Evolutionary conservation across 1,284 basidiomycete species (phyloP), one percentile per base, ranked within the genome.

Genomic region (Malassezia cuniculi): DNA sequence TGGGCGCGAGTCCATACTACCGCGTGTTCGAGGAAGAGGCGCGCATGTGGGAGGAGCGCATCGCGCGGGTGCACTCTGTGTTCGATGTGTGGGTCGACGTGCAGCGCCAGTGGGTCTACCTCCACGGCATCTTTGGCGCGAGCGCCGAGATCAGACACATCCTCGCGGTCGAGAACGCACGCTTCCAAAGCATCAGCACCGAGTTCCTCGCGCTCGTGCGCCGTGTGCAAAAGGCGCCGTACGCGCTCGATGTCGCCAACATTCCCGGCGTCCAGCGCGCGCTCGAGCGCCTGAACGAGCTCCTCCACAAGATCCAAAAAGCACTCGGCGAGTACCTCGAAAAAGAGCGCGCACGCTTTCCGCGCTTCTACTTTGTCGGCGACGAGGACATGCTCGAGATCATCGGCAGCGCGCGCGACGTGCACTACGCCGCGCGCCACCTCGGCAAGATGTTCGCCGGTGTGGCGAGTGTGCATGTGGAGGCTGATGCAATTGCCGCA

Each of bases 371-470:
- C 72, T 99, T 99, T 68, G 89, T 99, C 40, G 93, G 93, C 60
- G 93, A 99, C 70, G 94, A 97, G 66, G 93, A 99, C 67, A 71
- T 99, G 50, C 76, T 99, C 48, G 93, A 97, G 69, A 97, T 99
- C 60, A 94, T 99, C 49, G 93, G 93, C 52, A 97, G 97, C 72
- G 90, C 85, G 74, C 97, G 95, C 70, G 93, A 99, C 62, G 90
- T 95, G 50, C 71, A 85, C 32, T 81, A 90, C 20, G 85, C 95
- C 68, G 85, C 93, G 81, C 95, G 95, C 63, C 93, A 97, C 69
- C 75, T 99, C 50, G 94, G 94, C 73, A 97, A 97, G 76, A 97
- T 99, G 93, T 99, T 97, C 69, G 93, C 93, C 5, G 93, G 94
- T 27, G 81, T 99, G 31, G 82, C 85, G 0, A 85, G 84, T 0